Evolutionary conservation across 2,329 filamentous ascomycete species (phyloP).

Genomic region (Penicillium sp.): DNA sequence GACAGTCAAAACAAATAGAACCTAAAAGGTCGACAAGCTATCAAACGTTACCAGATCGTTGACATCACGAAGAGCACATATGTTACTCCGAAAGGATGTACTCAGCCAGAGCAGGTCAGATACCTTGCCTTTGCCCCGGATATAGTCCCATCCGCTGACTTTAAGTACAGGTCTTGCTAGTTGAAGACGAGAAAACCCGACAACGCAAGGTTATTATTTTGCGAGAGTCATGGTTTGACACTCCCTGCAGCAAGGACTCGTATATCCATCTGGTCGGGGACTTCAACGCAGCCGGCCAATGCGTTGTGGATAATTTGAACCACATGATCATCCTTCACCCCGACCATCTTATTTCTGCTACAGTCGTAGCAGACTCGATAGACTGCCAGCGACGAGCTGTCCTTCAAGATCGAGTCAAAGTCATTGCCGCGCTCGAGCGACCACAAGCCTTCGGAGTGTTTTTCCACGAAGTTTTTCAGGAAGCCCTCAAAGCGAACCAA

Average conservation of each 20-base stretch:
- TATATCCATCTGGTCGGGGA: slow-evolving; percentile 84
- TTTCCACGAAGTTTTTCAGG: slow-evolving; percentile 92
- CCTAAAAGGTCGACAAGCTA: slow-evolving; percentile 65
- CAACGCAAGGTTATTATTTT: slow-evolving; percentile 68
- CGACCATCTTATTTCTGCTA: slow-evolving; percentile 91
- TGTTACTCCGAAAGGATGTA: slow-evolving; percentile 60
- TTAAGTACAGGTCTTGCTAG: slow-evolving; percentile 66
- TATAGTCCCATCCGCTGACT: slow-evolving; percentile 16
- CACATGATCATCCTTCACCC: slow-evolving; percentile 91
- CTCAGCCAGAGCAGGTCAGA: slow-evolving; percentile 69
- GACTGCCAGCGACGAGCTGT: slow-evolving; percentile 87
- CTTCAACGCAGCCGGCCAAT: slow-evolving; percentile 69
- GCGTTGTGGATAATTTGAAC: slow-evolving; percentile 77
- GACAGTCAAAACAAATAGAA: slow-evolving; percentile 60
- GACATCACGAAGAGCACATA: slow-evolving; percentile 71
- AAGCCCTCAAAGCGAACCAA: slow-evolving; percentile 76
- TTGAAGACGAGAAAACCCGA: slow-evolving; percentile 73
- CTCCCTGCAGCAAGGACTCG: slow-evolving; percentile 68
- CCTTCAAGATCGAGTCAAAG: slow-evolving; percentile 91
- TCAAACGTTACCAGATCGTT: slow-evolving; percentile 83
- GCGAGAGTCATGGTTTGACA: slow-evolving; percentile 83
- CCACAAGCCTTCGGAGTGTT: slow-evolving; percentile 90
- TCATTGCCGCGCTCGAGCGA: slow-evolving; percentile 74
- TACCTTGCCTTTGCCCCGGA: not conserved
- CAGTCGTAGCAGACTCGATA: slow-evolving; percentile 95